A percentile compares a stretch with the other conserved stretches of the same genome.
phyloP scores from a whole-genome alignment of 2,329 filamentous ascomycete genomes.

The Alternaria sp. region DNA sequence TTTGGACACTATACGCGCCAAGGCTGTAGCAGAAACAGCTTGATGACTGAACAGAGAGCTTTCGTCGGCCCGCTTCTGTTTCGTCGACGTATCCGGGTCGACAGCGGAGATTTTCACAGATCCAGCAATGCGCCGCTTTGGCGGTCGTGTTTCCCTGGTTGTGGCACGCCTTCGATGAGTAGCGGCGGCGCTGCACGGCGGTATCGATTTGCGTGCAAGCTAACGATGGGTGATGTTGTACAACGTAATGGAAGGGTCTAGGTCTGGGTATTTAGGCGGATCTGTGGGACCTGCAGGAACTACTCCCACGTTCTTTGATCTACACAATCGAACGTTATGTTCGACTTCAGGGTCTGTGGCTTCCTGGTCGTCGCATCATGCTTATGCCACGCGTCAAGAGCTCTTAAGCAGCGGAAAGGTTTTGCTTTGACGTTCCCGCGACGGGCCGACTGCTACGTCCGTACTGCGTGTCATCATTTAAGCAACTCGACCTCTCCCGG shows the following conservation, averaged over 20 bases:
- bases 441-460: neutral
- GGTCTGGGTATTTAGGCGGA: neutral
- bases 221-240: neutral
- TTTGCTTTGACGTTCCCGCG: neutral
- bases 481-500: neutral
- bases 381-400: neutral
- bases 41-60: neutral
- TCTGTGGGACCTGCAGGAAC: neutral
- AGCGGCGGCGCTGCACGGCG: neutral
- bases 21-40: neutral
- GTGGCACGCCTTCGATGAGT: neutral
- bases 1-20: neutral
- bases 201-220: neutral
- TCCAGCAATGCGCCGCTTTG: neutral
- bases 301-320: neutral
- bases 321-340: neutral
- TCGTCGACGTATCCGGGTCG: neutral
- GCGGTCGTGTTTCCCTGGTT: neutral
- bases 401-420: neutral
- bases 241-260: neutral
- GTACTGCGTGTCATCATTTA: neutral
- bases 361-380: neutral
- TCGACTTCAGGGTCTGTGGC: neutral
- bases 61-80: neutral
- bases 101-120: neutral